These are phyloP conservation scores for Neostapfia colusana DNA, from an alignment of 176 grass and related monocot species.

Conservation along the genomic window DNA sequence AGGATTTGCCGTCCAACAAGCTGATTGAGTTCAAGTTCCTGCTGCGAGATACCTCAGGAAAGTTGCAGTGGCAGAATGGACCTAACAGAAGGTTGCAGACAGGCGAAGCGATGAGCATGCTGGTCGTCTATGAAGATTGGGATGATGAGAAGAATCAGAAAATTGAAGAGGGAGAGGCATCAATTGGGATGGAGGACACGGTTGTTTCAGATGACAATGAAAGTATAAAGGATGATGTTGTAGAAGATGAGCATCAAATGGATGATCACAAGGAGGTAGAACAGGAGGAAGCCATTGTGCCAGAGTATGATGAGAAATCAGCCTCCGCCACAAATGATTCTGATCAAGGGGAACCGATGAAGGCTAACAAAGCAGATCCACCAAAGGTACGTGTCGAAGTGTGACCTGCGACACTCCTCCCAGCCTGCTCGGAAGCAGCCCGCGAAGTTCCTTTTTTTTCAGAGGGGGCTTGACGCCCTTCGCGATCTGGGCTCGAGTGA, in stretches of 20 bases:
- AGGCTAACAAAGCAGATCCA: constrained; percentile 14
- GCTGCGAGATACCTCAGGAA: constrained; percentile 43
- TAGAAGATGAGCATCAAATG: constrained; percentile 15
- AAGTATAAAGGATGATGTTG: constrained; percentile 2
- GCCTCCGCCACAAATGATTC: not conserved
- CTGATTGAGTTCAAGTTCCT: constrained; percentile 81
- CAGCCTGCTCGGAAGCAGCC: too few relatives aligned
- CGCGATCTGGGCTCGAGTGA: too few relatives aligned
- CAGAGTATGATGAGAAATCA: not conserved
- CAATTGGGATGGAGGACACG: not conserved
- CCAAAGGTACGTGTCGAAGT: constrained; percentile 61
- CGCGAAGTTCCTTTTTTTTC: too few relatives aligned
- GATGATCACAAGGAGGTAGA: constrained; percentile 20
- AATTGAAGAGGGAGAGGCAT: constrained; percentile 29
- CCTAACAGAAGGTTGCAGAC: constrained; percentile 59
- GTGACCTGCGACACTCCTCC: too few relatives aligned
- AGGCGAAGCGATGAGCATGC: constrained; percentile 36
- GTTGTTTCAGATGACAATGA: constrained; percentile 8
- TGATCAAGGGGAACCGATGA: constrained; percentile 10
- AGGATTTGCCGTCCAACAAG: constrained; percentile 61
- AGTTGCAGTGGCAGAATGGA: constrained; percentile 65
- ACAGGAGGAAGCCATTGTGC: constrained; percentile 10
- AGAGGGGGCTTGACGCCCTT: too few relatives aligned
- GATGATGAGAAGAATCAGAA: constrained; percentile 34
- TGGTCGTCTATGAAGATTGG: constrained; percentile 78